Percentiles rank a stretch among this genome's conserved stretches.
Evolutionary conservation across 805 yeast species (phyloP).

Genomic region (Sungouiozyma ichnusensis): DNA sequence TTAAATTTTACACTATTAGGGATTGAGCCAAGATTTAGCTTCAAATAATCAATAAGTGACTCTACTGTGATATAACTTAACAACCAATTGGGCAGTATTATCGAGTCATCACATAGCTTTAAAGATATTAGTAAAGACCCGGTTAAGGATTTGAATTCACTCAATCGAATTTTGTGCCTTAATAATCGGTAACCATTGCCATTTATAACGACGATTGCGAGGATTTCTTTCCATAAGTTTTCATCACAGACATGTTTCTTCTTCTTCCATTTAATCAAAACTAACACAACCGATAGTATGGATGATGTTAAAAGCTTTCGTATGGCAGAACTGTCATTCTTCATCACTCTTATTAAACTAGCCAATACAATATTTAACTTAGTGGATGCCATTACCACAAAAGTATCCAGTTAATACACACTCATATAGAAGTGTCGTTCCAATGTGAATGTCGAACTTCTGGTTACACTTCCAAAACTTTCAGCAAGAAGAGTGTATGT

Average conservation of each 20-base stretch:
- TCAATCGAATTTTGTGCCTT: background rate
- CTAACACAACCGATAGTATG: background rate
- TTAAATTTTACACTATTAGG: background rate
- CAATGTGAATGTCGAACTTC: too few species aligned
- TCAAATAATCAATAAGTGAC: background rate
- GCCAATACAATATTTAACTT: background rate
- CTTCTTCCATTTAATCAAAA: background rate
- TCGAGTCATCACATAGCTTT: background rate
- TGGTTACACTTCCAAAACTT: too few species aligned
- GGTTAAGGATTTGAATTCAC: background rate
- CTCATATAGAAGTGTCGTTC: too few species aligned
- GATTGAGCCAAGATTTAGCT: background rate
- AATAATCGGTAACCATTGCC: background rate
- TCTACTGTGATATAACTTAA: background rate
- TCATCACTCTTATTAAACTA: background rate
- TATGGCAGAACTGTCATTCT: background rate
- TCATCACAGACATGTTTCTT: background rate
- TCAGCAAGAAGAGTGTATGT: too few species aligned
- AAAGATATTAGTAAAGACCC: background rate
- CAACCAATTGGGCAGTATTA: background rate
- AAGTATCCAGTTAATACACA: too few species aligned
- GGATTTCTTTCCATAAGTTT: background rate
- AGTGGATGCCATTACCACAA: background rate
- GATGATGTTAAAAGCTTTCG: background rate
- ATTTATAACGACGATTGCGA: background rate